Conservation (phyloP, 768 basidiomycete species). For the Leccinum uliginosum region DNA sequence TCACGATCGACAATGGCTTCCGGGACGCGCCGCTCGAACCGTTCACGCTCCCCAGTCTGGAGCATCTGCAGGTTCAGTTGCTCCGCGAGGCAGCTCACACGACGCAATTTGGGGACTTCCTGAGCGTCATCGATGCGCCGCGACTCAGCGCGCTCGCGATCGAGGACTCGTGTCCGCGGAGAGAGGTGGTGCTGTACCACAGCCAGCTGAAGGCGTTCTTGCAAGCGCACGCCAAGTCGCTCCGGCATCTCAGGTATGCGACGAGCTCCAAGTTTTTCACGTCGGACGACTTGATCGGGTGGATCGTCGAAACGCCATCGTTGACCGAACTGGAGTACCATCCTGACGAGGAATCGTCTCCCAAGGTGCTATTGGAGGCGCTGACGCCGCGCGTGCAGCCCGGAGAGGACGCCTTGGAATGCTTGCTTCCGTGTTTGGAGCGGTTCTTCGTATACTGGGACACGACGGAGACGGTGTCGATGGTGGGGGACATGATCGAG, state of each 20-base stretch:
- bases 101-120: conserved; percentile 17
- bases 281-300: conserved; percentile 14
- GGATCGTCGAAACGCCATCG: conserved; percentile 16
- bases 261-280: conserved; percentile 17
- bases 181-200: conserved; percentile 12
- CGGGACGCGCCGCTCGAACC: conserved; percentile 7
- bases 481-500: conserved; percentile 26
- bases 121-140: conserved; percentile 13
- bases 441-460: conserved; percentile 23
- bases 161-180: conserved; percentile 16
- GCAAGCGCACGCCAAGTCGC: conserved; percentile 4
- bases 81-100: conserved; percentile 15
- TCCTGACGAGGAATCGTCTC: conserved; percentile 22
- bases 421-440: conserved; percentile 18
- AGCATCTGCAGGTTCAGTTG: conserved; percentile 13
- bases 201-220: conserved; percentile 15
- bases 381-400: conserved; percentile 17
- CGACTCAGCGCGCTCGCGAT: conserved; percentile 13
- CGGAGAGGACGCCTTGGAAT: conserved; percentile 5
- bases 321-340: conserved; percentile 22
- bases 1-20: conserved; percentile 11
- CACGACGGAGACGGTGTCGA: conserved; percentile 20
- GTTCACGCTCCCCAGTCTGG: conserved; percentile 17
- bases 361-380: conserved; percentile 12
- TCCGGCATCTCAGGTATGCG: conserved; percentile 13